Percentiles rank a stretch among this genome's conserved stretches.
phyloP scores from a whole-genome alignment of 2,329 filamentous ascomycete genomes.

The Neofusicoccum sp. region DNA sequence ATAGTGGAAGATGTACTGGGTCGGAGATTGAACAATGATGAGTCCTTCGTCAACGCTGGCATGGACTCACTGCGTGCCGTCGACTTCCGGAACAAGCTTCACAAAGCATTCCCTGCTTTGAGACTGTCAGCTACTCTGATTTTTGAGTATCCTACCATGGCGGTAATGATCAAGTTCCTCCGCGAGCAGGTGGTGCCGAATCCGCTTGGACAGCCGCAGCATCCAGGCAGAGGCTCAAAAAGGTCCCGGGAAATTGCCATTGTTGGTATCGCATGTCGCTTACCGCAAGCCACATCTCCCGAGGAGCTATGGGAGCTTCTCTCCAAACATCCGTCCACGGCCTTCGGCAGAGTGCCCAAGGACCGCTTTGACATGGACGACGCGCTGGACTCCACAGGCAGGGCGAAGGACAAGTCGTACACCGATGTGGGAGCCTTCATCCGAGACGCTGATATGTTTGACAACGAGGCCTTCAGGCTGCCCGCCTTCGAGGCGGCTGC shows the following conservation, averaged over 20 bases:
- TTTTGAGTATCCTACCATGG: neutral
- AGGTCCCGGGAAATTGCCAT: neutral
- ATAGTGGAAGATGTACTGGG: too few relatives aligned
- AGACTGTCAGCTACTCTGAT: neutral
- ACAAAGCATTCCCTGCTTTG: neutral
- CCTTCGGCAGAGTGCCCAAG: neutral
- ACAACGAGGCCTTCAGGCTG: too few relatives aligned
- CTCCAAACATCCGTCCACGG: neutral
- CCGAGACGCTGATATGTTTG: too few relatives aligned
- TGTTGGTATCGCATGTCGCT: neutral
- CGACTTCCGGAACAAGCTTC: too few relatives aligned
- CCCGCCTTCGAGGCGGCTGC: too few relatives aligned
- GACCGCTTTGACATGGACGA: neutral
- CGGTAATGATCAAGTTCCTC: neutral
- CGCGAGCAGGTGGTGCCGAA: neutral
- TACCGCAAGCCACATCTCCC: neutral
- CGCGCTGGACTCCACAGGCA: neutral
- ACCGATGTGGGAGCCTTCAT: too few relatives aligned
- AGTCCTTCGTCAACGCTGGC: too few relatives aligned
- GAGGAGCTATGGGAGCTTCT: neutral
- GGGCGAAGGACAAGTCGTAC: neutral
- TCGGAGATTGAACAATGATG: too few relatives aligned
- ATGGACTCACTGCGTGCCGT: too few relatives aligned
- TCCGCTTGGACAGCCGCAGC: neutral
- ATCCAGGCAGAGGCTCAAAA: neutral